Base-by-base conservation (phyloP, 179 eudicot species). In the Sideroxylon spinosum region DNA sequence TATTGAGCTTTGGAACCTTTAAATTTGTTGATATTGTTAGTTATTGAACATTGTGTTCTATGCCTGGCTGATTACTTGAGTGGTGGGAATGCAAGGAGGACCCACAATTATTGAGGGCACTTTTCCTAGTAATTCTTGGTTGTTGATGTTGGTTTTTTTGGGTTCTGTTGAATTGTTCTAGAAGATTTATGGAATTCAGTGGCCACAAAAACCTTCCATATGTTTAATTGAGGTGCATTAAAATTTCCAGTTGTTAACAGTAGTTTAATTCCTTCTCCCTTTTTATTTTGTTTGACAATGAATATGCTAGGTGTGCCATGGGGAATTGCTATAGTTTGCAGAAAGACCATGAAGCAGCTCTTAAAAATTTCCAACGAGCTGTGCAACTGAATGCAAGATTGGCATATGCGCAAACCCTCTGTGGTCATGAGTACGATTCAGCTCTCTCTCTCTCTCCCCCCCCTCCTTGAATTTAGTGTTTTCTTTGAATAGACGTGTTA, bases 301-400 rank as follows among this genome's bases (percentile, higher is more conserved):
- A 28, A 61, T 74, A 72, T 81, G 80, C 73, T 89, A 96, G 99
- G 99, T 92, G 95, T 91, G 98, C 99, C 60, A 88, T 94, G 97
- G 99, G 99, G 72, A 96, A 96, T 82, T 94, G 97, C 88, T 96
- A 91, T 80, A 94, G 98, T 81, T 90, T 96, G 86, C 99, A 94
- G 86, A 96, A 96, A 82, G 99, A 96, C 84, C 98, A 96, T 81
- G 99, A 94, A 86, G 89, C 91, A 64, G 99, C 99, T 82, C 88
- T 94, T 61, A 96, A 96, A 81, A 94, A 90, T 81, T 96, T 96
- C 72, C 98, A 89, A 87, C 92, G 98, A 78, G 94, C 97, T 16
- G 95, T 90, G 76, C 93, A 92, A 80, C 84, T 96, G 78, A 87
- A 91, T 86, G 77, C 97, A 25, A 91, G 87, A 84, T 96, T 91